Conservation (phyloP, 805 yeast species). For the Spathaspora girioi region DNA sequence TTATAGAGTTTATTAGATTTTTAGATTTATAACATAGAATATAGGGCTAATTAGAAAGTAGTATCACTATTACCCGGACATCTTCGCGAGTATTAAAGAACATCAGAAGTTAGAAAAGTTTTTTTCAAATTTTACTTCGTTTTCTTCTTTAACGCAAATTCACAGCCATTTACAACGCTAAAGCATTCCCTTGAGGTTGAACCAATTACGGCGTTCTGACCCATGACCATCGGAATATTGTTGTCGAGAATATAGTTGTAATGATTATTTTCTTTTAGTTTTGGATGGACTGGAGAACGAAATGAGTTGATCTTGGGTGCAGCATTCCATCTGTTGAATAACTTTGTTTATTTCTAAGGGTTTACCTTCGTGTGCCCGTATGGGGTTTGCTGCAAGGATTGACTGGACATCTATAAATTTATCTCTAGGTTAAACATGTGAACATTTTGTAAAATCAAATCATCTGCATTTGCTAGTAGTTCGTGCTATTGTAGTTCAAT, state of each 20-base stretch:
- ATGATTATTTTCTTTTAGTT: constrained; percentile 22
- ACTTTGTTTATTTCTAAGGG: constrained; percentile 53
- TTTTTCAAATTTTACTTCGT: constrained; percentile 2
- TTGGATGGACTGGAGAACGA: constrained; percentile 59
- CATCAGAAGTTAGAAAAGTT: background rate
- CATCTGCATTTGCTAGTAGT: too few species aligned
- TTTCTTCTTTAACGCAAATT: constrained; percentile 48
- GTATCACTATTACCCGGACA: constrained; percentile 26
- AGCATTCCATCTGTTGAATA: constrained; percentile 52
- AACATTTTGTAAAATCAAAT: too few species aligned
- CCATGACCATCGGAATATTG: constrained; percentile 66
- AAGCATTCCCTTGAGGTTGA: constrained; percentile 70
- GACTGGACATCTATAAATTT: constrained; percentile 38
- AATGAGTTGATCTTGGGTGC: constrained; percentile 69
- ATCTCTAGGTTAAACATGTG: too few species aligned
- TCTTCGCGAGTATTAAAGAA: background rate
- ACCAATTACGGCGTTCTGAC: constrained; percentile 62
- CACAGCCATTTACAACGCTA: constrained; percentile 62
- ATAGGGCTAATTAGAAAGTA: background rate
- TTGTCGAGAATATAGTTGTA: constrained; percentile 30
- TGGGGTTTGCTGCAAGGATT: constrained; percentile 68
- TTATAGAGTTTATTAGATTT: background rate
- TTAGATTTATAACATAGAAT: too few species aligned
- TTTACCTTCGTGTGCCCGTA: constrained; percentile 74
- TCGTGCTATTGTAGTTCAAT: too few species aligned